Base-by-base conservation (phyloP, 2,329 filamentous ascomycete genomes). In the Diaporthe australafricana region DNA sequence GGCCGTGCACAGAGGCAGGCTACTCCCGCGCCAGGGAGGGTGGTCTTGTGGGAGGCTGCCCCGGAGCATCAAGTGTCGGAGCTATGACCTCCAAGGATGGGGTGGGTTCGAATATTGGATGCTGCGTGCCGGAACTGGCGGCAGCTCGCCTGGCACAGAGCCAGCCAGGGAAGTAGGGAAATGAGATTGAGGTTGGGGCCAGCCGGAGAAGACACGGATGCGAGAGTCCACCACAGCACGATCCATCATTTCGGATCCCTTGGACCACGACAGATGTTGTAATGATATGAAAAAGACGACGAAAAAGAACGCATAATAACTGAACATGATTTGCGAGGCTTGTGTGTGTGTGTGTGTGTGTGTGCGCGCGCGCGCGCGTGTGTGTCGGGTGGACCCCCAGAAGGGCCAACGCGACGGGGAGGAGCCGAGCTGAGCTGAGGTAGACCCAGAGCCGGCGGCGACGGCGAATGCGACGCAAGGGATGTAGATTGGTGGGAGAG, bases 61-160 rank as follows among this genome's bases (percentile, higher is more conserved):
- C 72, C 71, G 71, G 71, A 60, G 72, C 69, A 63, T 45, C 47
- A 66, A 66, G 69, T 62, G 69, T 69, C 70, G 70, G 66, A 65
- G 66, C 48, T 40, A 56, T 60, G 56, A 48, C 53, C 52, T 16
- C 35, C 56, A 38, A 45, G 71, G 60, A 53, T 70, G 12, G 48
- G 50, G 50, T 56, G 32, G 63, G 52, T 35, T 63, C 48, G 25
- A 25, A 25, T 47, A 45, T 66, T 63, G 66, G 35, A 45, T 60
- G 45, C 56, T 50, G 56, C 47, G 30, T 42, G 47, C 63, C 69
- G 65, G 72, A 69, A 68, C 65, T 66, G 40, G 25, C 65, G 50
- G 69, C 69, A 67, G 57, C 48, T 60, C 65, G 45, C 65, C 67
- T 68, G 72, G 47, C 67, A 50, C 42, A 27, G 60, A 40, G 42